Base-by-base conservation (phyloP, 306 rosid species). In the Rosa chinensis region DNA sequence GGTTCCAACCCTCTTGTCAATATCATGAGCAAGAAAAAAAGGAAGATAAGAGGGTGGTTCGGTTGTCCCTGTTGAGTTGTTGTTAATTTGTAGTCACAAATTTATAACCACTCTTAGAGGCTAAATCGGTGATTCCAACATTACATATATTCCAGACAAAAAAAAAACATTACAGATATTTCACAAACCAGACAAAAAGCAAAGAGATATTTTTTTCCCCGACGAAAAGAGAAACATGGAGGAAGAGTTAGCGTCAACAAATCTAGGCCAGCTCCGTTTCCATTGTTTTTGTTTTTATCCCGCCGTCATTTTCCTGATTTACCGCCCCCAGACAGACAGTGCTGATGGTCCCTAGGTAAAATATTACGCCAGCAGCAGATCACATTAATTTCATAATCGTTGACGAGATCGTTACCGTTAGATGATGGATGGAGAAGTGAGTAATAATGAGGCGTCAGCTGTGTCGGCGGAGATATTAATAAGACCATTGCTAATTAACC, bases 391-490 rank as follows among this genome's bases (percentile, higher is more conserved):
- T 62, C 69, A 32, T 13, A 63, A 63, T 13, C 45, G 70, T 64
- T 64, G 69, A 63, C 69, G 69, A 6, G 3, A 6, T 35, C 43
- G 20, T 63, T 16, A 63, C 69, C 69, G 43, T 63, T 32, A 63
- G n/a, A 11, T 59, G 40, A 53, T 17, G 5, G 18, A 21, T 53
- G 59, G 21, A 53, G 58, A 2, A 1, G 32, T 12, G 10, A 12
- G 2, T 35, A 48, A 5, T 77, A 48, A 49, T 64, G 73, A 49
- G 10, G 25, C 2, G 12, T 49, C 70, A 77, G 52, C 49, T 10
- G 79, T 45, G 72, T 28, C 37, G 61, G 78, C 42, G 23, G 79
- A 50, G 6, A 56, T 45, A 18, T 13, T 61, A 16, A 10, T 61
- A 28, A 59, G 5, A 13, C 3, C 6, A 0, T 32, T 32, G 37